phyloP scores from a whole-genome alignment of 306 rosid genomes.

The Citrullus colocynthis region DNA sequence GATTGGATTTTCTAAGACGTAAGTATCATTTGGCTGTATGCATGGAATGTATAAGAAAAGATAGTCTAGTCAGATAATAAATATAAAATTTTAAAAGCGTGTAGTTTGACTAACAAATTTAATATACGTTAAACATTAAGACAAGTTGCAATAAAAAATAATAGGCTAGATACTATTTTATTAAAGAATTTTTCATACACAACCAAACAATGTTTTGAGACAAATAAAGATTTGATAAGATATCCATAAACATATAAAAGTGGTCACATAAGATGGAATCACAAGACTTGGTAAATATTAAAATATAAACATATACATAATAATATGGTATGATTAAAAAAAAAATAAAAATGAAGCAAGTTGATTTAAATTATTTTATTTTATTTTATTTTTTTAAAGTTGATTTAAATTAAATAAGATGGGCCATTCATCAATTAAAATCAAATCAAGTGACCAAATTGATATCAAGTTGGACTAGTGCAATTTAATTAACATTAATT shows the following conservation, averaged over 20 bases:
- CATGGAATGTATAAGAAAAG: neutral
- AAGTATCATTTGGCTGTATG: neutral
- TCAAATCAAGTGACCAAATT: neutral
- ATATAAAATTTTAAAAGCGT: neutral
- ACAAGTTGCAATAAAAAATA: neutral
- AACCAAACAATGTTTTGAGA: neutral
- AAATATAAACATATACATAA: neutral
- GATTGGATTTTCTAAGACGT: neutral
- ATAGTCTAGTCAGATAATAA: neutral
- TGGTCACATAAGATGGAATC: slow-evolving; percentile 6
- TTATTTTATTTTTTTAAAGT: neutral
- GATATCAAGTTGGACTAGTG: slow-evolving; percentile 1
- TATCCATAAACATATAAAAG: neutral
- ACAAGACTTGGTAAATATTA: neutral
- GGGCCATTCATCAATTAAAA: neutral
- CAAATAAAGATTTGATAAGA: neutral
- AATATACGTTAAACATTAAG: neutral
- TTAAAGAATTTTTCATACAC: neutral
- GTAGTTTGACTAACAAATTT: neutral
- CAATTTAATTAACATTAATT: neutral
- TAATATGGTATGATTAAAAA: neutral
- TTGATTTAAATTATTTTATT: neutral
- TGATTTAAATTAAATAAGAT: neutral
- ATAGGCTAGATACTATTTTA: neutral
- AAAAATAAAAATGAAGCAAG: neutral